Evolutionary conservation across 345 rosid species (phyloP).

Genomic region (Boechera divaricarpa): DNA sequence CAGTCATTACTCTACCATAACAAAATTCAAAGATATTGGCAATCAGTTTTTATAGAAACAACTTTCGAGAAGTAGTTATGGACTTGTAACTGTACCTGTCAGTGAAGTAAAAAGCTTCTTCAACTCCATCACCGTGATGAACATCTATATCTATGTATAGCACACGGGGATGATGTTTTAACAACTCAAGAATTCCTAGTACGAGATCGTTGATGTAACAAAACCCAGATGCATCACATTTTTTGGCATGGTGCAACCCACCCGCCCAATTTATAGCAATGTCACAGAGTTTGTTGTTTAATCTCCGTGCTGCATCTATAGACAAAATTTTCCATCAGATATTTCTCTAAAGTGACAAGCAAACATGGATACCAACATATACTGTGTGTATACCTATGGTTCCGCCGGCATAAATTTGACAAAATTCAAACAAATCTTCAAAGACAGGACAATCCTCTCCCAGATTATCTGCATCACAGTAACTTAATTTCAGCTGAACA

Average conservation of each 20-base stretch:
- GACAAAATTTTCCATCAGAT: constrained; percentile 21
- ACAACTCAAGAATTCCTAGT: constrained; percentile 90
- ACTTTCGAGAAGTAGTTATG: neutral
- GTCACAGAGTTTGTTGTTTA: constrained; percentile 92
- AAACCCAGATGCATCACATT: constrained; percentile 97
- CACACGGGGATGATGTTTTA: constrained; percentile 89
- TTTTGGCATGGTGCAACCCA: constrained; percentile 97
- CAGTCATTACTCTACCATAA: constrained; percentile 94
- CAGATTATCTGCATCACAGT: constrained; percentile 68
- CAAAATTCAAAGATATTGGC: constrained; percentile 18
- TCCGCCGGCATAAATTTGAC: constrained; percentile 98
- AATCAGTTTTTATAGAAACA: constrained; percentile 16
- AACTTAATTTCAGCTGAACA: constrained; percentile 2
- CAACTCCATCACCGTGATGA: constrained; percentile 99
- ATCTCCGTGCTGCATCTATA: constrained; percentile 91
- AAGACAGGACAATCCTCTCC: constrained; percentile 99
- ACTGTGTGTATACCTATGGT: constrained; percentile 66
- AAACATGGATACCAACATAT: neutral
- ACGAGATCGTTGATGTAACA: constrained; percentile 98
- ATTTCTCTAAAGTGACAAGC: constrained; percentile 6
- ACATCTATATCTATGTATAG: constrained; percentile 94
- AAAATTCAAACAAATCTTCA: constrained; percentile 91
- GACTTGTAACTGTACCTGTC: constrained; percentile 61
- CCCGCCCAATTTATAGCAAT: constrained; percentile 99
- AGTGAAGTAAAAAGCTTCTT: constrained; percentile 98